Evolutionary conservation across 352 stramenopile species (phyloP).

Genomic region (Pythium sp.): DNA sequence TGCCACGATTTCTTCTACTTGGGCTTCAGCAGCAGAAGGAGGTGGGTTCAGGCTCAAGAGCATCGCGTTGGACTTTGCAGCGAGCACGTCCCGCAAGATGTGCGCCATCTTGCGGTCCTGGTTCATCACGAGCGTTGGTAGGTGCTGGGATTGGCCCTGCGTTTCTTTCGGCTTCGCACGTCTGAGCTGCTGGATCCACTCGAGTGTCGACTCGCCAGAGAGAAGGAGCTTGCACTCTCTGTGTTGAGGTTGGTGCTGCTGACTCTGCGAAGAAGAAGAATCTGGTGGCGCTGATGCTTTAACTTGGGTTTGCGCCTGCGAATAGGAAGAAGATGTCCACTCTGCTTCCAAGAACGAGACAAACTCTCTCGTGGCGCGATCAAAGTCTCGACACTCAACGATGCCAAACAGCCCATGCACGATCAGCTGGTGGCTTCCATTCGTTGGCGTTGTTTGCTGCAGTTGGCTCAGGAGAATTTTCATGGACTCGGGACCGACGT

Average conservation of each 20-base stretch:
- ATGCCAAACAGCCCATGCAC: slow-evolving; percentile 50
- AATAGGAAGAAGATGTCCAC: slow-evolving; percentile 9
- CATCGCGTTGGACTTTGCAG: slow-evolving; percentile 38
- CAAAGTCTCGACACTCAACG: slow-evolving; percentile 57
- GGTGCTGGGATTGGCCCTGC: neutral
- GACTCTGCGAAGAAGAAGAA: neutral
- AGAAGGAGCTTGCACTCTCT: slow-evolving; percentile 11
- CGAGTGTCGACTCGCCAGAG: slow-evolving; percentile 15
- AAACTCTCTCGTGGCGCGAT: slow-evolving; percentile 33
- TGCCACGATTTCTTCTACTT: neutral
- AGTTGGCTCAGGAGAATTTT: slow-evolving; percentile 25
- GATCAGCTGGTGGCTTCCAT: slow-evolving; percentile 24
- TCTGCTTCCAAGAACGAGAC: slow-evolving; percentile 22
- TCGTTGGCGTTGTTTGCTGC: neutral
- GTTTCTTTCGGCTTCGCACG: neutral
- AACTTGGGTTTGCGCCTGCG: neutral
- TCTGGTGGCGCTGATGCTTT: neutral
- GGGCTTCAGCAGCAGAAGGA: neutral
- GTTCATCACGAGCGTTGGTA: slow-evolving; percentile 22
- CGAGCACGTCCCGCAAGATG: slow-evolving; percentile 39
- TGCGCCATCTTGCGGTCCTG: slow-evolving; percentile 28
- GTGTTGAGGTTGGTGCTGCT: neutral
- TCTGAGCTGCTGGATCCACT: slow-evolving; percentile 23
- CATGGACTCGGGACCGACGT: slow-evolving; percentile 55
- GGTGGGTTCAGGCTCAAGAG: slow-evolving; percentile 10